Evolutionary conservation across 805 yeast genomes (phyloP), one percentile per base, ranked within the genome.

Genomic region (Starmerella gropengiesseri): DNA sequence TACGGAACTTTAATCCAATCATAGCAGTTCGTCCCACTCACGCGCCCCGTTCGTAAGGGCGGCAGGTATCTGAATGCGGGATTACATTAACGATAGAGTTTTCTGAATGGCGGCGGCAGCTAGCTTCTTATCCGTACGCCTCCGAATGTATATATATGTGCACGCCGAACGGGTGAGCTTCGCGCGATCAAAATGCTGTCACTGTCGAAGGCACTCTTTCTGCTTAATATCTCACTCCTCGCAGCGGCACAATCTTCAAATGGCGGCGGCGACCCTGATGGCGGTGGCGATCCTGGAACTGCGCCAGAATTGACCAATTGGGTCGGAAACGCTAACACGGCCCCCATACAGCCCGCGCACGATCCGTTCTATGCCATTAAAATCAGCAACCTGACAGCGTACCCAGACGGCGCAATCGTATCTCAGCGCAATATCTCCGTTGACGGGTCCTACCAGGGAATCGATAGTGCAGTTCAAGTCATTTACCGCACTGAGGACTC

Each of bases 401-500:
- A 43, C 20, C n/a, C 25, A 0, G 41, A 43, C 17, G 57, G 57
- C 19, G 46, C 47, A 13, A 36, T 51, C 28, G 25, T 54, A 12
- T 26, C 31, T 26, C 22, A 41, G 31, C 44, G 57, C 3, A 12
- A 31, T 5, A 40, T 49, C 18, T 34, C 49, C 8, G 40, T 50
- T 7, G 19, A 41, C n/a, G 50, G 50, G 6, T 27, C 46, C 12
- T 50, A 49, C 36, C 30, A 37, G 17, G 52, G 49, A n/a, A 37
- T 50, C 23, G 43, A 30, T 14, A 14, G 17, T 16, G 54, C 51
- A 7, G 38, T 8, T 35, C 55, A 46, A 32, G 12, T 60, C 11
- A 36, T 49, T 8, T 51, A 35, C 36, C 51, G 60, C 16, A 49
- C 58, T 14, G 48, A 50, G 34, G 49, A 54, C 32, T 46, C 56